These are phyloP conservation scores for Penicillium subrubescens DNA, from an alignment of 495 filamentous ascomycete genomes.

Conservation along the genomic window DNA sequence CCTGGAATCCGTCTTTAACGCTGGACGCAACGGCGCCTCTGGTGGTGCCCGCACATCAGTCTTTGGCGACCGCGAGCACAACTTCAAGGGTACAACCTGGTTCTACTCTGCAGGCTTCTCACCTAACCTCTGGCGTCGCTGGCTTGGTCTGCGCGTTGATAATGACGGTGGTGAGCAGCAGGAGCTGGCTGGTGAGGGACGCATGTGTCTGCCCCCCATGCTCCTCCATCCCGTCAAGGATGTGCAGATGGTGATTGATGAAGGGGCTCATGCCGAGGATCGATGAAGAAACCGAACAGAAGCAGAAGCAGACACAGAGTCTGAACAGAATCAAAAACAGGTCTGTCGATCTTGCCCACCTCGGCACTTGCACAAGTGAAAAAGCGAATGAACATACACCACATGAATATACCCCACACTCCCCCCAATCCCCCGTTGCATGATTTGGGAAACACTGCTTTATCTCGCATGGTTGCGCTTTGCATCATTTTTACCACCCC, in stretches of 20 bases:
- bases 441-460: slow-evolving; percentile 14
- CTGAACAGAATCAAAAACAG: neutral
- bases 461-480: slow-evolving; percentile 16
- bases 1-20: slow-evolving; percentile 82
- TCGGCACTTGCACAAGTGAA: neutral
- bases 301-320: no score
- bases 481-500: slow-evolving; percentile 1
- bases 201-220: slow-evolving; percentile 94
- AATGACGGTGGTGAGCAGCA: slow-evolving; percentile 85
- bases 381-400: neutral
- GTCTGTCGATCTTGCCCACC: neutral
- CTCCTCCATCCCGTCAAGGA: slow-evolving; percentile 92
- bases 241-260: slow-evolving; percentile 74
- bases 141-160: slow-evolving; percentile 83
- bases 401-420: neutral
- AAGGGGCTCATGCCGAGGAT: slow-evolving; percentile 34
- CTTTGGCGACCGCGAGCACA: slow-evolving; percentile 87
- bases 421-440: neutral
- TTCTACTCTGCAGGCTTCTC: slow-evolving; percentile 91
- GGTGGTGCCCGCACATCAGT: slow-evolving; percentile 72
- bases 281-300: slow-evolving; percentile 9
- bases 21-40: slow-evolving; percentile 76
- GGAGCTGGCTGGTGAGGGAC: slow-evolving; percentile 73
- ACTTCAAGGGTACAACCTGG: slow-evolving; percentile 87
- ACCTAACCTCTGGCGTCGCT: slow-evolving; percentile 79